phyloP scores from a whole-genome alignment of 2,329 filamentous ascomycete species.

The Talaromyces sp. region DNA sequence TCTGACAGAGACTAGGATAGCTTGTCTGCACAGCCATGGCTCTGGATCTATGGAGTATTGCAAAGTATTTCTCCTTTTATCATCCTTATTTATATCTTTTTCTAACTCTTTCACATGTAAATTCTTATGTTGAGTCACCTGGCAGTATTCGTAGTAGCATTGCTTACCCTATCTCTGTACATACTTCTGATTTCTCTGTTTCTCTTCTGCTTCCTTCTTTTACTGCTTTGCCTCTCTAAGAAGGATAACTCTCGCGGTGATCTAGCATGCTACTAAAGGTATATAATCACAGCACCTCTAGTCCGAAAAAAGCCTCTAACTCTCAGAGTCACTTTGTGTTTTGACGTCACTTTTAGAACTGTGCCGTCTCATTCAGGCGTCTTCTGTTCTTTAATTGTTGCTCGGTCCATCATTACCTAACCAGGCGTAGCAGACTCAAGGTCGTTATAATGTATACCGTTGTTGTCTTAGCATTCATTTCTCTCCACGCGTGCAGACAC shows the following conservation, averaged over 20 bases:
- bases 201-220: not conserved
- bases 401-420: too few species aligned
- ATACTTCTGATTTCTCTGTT: not conserved
- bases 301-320: too few species aligned
- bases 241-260: not conserved
- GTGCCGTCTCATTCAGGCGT: not conserved
- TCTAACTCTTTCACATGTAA: slow-evolving; percentile 1
- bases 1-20: not conserved
- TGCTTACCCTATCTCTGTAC: not conserved
- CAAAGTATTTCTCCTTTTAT: not conserved
- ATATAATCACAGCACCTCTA: too few species aligned
- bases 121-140: too few species aligned
- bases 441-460: too few species aligned
- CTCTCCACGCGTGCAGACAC: too few species aligned
- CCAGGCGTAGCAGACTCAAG: too few species aligned
- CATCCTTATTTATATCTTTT: not conserved
- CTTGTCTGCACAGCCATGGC: not conserved
- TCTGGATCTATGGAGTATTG: not conserved
- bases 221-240: not conserved
- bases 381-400: not conserved
- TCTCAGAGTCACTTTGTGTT: too few species aligned
- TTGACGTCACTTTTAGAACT: too few species aligned
- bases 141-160: too few species aligned
- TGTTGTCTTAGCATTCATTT: too few species aligned
- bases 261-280: not conserved